Evolutionary conservation across 2,329 filamentous ascomycete genomes (phyloP), one percentile per base, ranked within the genome.

Genomic region (Aspergillus fischeri): DNA sequence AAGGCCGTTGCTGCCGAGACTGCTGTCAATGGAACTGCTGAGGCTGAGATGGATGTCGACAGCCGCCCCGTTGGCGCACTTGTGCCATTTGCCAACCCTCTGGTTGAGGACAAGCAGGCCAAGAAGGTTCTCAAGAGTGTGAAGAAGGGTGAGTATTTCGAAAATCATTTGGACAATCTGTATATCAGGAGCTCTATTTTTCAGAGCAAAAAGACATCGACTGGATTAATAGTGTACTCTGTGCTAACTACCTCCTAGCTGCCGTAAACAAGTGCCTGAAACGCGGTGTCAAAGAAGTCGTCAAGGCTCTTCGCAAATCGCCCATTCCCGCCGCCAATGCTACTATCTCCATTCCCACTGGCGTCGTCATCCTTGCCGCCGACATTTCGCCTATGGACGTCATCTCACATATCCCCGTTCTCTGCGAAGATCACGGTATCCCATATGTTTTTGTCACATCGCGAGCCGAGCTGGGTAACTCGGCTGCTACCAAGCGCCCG

Each of bases 321-420:
- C 83, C 90, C 57, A 77, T 85, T 66, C 84, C 86, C 56, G 84
- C 86, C n/a, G 83, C 86, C 59, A 83, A 85, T 63, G 80, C 84
- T 71, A 80, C 83, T 53, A 75, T 84, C 60, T 75, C 83, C 54
- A 81, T 86, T 70, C 87, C 90, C 48, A 83, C 86, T 65, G 83
- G 81, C 61, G 83, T 99, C 65, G 91, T 97, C 69, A 82, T 99
- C 74, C 91, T 99, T 66, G 94, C 94, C 38, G 94, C 91, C 68
- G 94, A 99, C 78, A 97, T 99, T 80, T 96, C 91, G 53, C 94
- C 94, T 64, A 93, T 94, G 87, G 94, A 99, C 77, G 94, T 99
- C 75, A 97, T 99, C 80, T 94, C 91, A 59, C 94, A 99, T 80
- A 90, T 99, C 65, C 94, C 94, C 69, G 90, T 99, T 57, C 88